phyloP scores from a whole-genome alignment of 305 asterid species.

The Nicotiana rustica region DNA sequence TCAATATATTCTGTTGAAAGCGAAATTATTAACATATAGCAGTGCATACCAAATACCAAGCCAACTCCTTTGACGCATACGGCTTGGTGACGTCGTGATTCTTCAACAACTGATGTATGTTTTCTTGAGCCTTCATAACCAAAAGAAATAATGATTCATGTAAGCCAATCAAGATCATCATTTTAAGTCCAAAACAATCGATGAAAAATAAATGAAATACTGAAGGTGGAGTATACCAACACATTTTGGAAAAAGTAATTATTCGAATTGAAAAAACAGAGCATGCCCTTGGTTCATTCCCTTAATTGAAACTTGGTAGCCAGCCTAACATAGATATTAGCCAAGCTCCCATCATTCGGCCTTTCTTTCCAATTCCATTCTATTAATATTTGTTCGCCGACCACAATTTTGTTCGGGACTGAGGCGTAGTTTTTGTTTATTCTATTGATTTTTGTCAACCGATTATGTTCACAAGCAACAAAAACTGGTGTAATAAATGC shows the following conservation, averaged over 20 bases:
- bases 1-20: neutral
- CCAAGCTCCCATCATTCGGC: neutral
- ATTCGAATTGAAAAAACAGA: neutral
- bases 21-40: neutral
- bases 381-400: too few relatives aligned
- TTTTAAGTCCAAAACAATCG: neutral
- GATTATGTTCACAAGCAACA: constrained; percentile 2
- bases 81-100: constrained; percentile 48
- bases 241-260: neutral
- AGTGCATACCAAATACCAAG: constrained; percentile 48
- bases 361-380: neutral
- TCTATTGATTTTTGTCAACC: neutral
- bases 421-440: too few relatives aligned
- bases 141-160: constrained; percentile 20
- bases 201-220: neutral
- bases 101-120: constrained; percentile 42
- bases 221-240: neutral
- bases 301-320: neutral
- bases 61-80: constrained; percentile 47
- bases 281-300: constrained; percentile 1
- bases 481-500: neutral
- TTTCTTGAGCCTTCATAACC: constrained; percentile 49
- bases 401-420: too few relatives aligned
- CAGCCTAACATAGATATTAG: neutral
- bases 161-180: neutral